These are phyloP conservation scores for Stemphylium beticola DNA, from an alignment of 2,329 filamentous ascomycete species.

Conservation along the genomic window DNA sequence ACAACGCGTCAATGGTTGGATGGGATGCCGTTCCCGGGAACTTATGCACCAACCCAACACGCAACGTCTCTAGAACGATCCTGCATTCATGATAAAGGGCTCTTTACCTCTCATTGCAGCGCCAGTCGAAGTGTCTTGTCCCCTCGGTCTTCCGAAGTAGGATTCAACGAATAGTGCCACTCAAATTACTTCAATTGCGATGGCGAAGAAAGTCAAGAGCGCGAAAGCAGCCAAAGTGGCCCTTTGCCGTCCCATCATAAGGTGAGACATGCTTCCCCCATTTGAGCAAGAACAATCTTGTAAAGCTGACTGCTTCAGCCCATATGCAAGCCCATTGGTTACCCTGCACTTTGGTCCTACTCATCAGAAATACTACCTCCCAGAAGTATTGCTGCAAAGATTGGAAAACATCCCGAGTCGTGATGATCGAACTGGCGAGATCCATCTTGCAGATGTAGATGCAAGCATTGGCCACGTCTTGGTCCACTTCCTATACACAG, in stretches of 20 bases:
- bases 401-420: slow-evolving; percentile 2
- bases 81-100: not conserved
- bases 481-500: slow-evolving; percentile 35
- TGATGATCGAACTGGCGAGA: slow-evolving; percentile 1
- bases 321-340: slow-evolving; percentile 1
- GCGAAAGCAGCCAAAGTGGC: not conserved
- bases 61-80: not conserved
- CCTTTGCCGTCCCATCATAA: not conserved
- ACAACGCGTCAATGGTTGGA: not conserved
- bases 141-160: not conserved
- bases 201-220: slow-evolving; percentile 1
- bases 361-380: slow-evolving; percentile 2
- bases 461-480: slow-evolving; percentile 26
- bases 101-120: not conserved
- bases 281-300: not conserved
- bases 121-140: not conserved
- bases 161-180: not conserved
- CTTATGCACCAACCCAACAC: not conserved
- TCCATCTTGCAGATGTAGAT: slow-evolving; percentile 21
- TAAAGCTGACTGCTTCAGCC: not conserved
- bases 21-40: not conserved
- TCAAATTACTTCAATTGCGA: not conserved
- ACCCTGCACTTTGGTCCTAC: slow-evolving; percentile 1
- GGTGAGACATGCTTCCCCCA: not conserved
- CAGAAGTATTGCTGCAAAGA: not conserved